A percentile compares a stretch with the other conserved stretches of the same genome.
Conservation (phyloP, 345 rosid genomes). For the Psidium guajava region DNA sequence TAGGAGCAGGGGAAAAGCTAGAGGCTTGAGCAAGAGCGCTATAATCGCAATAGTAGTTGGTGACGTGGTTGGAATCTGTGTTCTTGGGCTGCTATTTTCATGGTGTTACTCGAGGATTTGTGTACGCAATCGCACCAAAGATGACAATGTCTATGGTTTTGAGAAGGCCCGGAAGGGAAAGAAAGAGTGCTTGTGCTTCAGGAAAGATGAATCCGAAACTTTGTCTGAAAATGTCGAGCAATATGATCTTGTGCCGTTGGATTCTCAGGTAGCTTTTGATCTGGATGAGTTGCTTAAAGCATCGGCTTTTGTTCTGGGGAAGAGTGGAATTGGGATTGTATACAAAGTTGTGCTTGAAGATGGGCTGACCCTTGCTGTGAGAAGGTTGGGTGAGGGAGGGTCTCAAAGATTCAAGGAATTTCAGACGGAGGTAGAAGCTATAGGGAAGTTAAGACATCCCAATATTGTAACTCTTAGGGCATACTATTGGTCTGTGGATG, state of each 20-base stretch:
- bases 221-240: slow-evolving; percentile 70
- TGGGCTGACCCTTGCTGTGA: slow-evolving; percentile 79
- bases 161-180: slow-evolving; percentile 51
- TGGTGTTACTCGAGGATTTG: slow-evolving; percentile 72
- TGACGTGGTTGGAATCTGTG: slow-evolving; percentile 80
- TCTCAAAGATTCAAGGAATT: slow-evolving; percentile 94
- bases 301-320: slow-evolving; percentile 89
- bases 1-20: slow-evolving; percentile 24
- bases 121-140: slow-evolving; percentile 20
- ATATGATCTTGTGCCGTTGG: slow-evolving; percentile 68
- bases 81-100: slow-evolving; percentile 73
- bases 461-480: slow-evolving; percentile 80
- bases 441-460: slow-evolving; percentile 89
- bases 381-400: slow-evolving; percentile 95
- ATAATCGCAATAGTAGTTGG: slow-evolving; percentile 61
- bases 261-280: slow-evolving; percentile 69
- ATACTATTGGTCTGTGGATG: slow-evolving; percentile 96
- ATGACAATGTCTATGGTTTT: slow-evolving; percentile 29
- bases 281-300: slow-evolving; percentile 94
- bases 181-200: slow-evolving; percentile 61
- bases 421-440: slow-evolving; percentile 91
- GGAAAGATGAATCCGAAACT: slow-evolving; percentile 72
- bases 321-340: slow-evolving; percentile 93
- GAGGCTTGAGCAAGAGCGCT: slow-evolving; percentile 52
- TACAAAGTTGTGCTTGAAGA: slow-evolving; percentile 95